These are phyloP conservation scores for Boletellus sp. DNA, from an alignment of 1,284 basidiomycete species.

Conservation along the genomic window DNA sequence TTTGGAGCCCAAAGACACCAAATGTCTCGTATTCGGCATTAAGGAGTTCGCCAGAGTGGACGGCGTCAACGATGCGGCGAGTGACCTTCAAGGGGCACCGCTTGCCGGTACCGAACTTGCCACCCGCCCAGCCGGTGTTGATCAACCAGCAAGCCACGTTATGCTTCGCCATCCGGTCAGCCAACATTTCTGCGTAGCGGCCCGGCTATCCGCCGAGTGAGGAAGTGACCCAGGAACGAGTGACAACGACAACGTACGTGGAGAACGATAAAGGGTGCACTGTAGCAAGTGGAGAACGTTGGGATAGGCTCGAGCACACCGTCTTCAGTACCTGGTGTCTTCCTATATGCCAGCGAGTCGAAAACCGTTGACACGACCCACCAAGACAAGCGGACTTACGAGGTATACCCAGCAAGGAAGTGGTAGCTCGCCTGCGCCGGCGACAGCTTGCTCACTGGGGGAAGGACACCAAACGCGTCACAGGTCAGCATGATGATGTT, in stretches of 20 bases:
- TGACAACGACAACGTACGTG: conserved; percentile 53
- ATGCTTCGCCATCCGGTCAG: conserved; percentile 89
- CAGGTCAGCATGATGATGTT: conserved; percentile 99
- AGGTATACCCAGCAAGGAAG: conserved; percentile 96
- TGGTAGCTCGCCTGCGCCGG: conserved; percentile 97
- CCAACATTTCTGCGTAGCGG: conserved; percentile 96
- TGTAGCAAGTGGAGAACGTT: conserved; percentile 99
- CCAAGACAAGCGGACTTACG: conserved; percentile 44
- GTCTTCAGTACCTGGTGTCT: conserved; percentile 97
- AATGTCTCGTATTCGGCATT: conserved; percentile 88
- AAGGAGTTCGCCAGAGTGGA: conserved; percentile 91
- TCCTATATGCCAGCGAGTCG: conserved; percentile 39
- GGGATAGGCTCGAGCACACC: conserved; percentile 97
- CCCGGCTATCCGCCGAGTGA: conserved; percentile 55
- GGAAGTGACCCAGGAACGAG: not conserved
- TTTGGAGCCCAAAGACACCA: conserved; percentile 72
- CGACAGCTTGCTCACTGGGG: conserved; percentile 90
- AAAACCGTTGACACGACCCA: not conserved
- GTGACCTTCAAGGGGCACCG: conserved; percentile 96
- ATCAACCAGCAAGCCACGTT: conserved; percentile 97
- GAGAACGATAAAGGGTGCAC: conserved; percentile 97
- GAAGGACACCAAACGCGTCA: conserved; percentile 97
- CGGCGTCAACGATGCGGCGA: conserved; percentile 93
- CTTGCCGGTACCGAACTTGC: conserved; percentile 88
- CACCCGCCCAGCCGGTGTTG: conserved; percentile 98